Evolutionary conservation across 192 early-diverging fungal species (phyloP), one percentile per base, ranked within the genome.

Genomic region (Jimgerdemannia lactiflua): DNA sequence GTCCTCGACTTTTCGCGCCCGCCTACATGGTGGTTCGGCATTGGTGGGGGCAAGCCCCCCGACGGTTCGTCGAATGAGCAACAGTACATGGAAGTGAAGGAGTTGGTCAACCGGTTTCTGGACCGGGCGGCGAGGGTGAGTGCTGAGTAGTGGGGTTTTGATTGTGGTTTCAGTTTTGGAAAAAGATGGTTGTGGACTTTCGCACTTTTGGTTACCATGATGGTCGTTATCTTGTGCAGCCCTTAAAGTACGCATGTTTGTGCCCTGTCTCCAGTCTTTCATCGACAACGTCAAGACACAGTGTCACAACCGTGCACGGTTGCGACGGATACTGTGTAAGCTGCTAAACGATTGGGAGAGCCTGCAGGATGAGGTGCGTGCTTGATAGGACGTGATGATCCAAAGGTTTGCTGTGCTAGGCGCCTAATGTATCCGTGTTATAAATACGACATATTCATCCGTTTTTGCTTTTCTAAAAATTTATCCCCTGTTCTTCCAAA

Each of bases 251-350:
- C 0, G 43, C 43, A 54, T 54, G 4, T 54, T 7, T 7, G 11
- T 19, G 8, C 66, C 43, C 42, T 14, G 29, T 14, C 17, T n/a
- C 19, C 69, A 89, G 79, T 83, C 88, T 0, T 85, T 91, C 75
- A 74, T 82, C n/a, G 83, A 86, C 67, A 79, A 82, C 6, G 74
- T 87, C 39, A 84, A 83, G 71, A 83, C 89, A 29, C 78, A 85
- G 19, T 89, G 87, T 17, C 86, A 87, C 67, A 93, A 93, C 59
- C 86, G 89, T 8, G 79, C 90, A 19, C 80, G 92, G 1, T 89
- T 91, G 76, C 77, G 86, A 29, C 72, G 92, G 18, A 84, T 89
- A 44, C 70, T 90, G 70, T 79, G 84, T 65, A 92, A 92, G 73
- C 75, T 89, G 41, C 69, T 92, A 0, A 77, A 71, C 1, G 79